Evolutionary conservation across 1,284 basidiomycete genomes (phyloP).

Genomic region (Mycena sp.): DNA sequence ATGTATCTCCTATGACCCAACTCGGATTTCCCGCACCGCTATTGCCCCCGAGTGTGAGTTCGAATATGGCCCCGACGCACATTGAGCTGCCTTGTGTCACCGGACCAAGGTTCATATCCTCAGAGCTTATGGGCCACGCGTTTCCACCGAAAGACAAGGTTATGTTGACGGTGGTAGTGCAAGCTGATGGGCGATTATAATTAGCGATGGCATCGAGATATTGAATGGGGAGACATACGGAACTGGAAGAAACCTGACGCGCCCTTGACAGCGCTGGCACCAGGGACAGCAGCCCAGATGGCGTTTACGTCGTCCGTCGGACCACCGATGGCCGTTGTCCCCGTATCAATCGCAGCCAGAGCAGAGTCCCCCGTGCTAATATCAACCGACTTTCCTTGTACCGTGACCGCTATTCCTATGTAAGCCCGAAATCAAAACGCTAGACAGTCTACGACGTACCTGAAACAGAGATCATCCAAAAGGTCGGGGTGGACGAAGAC

Average conservation of each 20-base stretch:
- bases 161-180: constrained; percentile 55
- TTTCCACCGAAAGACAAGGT: constrained; percentile 82
- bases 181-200: constrained; percentile 55
- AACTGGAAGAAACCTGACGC: constrained; percentile 57
- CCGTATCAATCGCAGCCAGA: constrained; percentile 77
- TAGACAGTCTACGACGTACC: constrained; percentile 43
- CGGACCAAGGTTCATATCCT: constrained; percentile 82
- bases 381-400: constrained; percentile 59
- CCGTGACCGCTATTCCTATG: constrained; percentile 46
- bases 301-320: constrained; percentile 59
- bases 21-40: constrained; percentile 39
- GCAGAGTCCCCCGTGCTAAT: constrained; percentile 51
- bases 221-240: constrained; percentile 21
- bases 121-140: constrained; percentile 70
- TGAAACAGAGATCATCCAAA: constrained; percentile 62
- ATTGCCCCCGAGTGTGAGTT: constrained; percentile 64
- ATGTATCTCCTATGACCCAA: constrained; percentile 84
- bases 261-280: constrained; percentile 45
- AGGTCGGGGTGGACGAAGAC: constrained; percentile 41
- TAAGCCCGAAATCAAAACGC: background rate
- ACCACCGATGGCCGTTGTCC: constrained; percentile 77
- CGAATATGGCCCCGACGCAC: constrained; percentile 84
- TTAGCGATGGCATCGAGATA: background rate
- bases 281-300: constrained; percentile 66
- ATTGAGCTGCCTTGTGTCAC: constrained; percentile 38